These are phyloP conservation scores for Pharnaceum exiguum DNA, from an alignment of 148 eudicot genomes.

Conservation along the genomic window DNA sequence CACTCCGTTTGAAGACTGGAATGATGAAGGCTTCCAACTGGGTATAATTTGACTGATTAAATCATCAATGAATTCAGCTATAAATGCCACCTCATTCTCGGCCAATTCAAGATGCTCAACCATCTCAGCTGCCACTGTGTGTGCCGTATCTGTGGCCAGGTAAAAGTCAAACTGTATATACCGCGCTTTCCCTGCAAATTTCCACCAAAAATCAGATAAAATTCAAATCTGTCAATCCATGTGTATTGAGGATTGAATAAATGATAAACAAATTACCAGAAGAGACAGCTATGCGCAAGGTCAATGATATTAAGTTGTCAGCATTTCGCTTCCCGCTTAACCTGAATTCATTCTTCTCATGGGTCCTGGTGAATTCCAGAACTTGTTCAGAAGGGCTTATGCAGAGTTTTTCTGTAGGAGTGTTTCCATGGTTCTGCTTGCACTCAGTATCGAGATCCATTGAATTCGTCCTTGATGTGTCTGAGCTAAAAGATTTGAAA, in stretches of 20 bases:
- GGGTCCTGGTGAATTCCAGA: slow-evolving; percentile 48
- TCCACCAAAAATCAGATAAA: background rate
- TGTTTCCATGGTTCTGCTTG: slow-evolving; percentile 17
- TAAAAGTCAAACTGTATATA: slow-evolving; percentile 62
- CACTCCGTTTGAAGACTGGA: slow-evolving; percentile 8
- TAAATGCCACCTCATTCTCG: slow-evolving; percentile 64
- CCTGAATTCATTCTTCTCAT: slow-evolving; percentile 54
- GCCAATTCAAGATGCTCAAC: slow-evolving; percentile 65
- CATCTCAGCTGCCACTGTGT: slow-evolving; percentile 77
- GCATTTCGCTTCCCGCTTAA: slow-evolving; percentile 55
- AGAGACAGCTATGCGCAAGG: slow-evolving; percentile 55
- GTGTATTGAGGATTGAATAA: background rate
- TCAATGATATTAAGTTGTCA: slow-evolving; percentile 56
- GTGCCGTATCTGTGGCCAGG: slow-evolving; percentile 66
- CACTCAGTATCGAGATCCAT: slow-evolving; percentile 68
- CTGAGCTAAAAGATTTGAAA: slow-evolving; percentile 19
- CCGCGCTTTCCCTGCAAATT: slow-evolving; percentile 46
- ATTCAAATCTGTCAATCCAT: background rate
- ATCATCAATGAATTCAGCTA: slow-evolving; percentile 64
- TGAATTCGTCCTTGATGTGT: slow-evolving; percentile 35
- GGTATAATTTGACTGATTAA: slow-evolving; percentile 42
- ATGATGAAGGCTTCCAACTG: slow-evolving; percentile 37
- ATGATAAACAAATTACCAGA: slow-evolving; percentile 28
- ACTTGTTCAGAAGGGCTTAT: slow-evolving; percentile 26
- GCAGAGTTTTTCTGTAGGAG: slow-evolving; percentile 27